Base-by-base conservation (phyloP, 495 filamentous ascomycete species). In the Hypoxylon lienhwacheense region DNA sequence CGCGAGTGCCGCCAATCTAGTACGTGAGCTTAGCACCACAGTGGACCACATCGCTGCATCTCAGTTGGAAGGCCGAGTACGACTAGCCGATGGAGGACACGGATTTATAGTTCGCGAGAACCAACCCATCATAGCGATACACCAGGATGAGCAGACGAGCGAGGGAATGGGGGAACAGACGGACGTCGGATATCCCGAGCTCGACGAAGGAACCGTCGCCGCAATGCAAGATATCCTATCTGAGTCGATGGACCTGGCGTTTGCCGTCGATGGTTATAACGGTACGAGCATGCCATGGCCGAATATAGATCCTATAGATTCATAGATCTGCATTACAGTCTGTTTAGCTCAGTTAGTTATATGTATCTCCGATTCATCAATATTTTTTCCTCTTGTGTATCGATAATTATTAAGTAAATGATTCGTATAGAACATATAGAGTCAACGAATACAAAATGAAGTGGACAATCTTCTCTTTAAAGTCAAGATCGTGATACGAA, bases 1-100 rank as follows among this genome's bases (percentile, higher is more conserved):
- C 1, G 60, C 53, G 0, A 73, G 67, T 22, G 77, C 79, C 7
- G 73, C 74, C 0, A 61, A 64, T 1, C 57, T 80, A 12, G 65
- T 63, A 5, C 47, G 61, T 1, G 37, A 55, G 1, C 58, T 70
- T 0, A 37, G 29, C 10, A 34, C 14, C n/a, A 54, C 44, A 32
- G 53, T 47, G 7, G 56, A 64, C 20, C 56, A 48, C 20, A 35
- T 55, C 15, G 14, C 43, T 22, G 33, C 42, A 19, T 11, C 53
- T 10, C 14, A 43, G 16, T 20, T 7, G 4, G 48, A 29, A n/a
- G 21, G 4, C 10, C 21, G 29, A 28, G 1, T 20, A 1, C 43
- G 16, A 14, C 10, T 17, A n/a, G 12, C 32, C 25, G 8, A 32
- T 11, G 44, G 48, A 24, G 41, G 32, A 7, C 12, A 40, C 11